Base-by-base conservation (phyloP, 2,329 filamentous ascomycete species). In the Colletotrichum eleusines region DNA sequence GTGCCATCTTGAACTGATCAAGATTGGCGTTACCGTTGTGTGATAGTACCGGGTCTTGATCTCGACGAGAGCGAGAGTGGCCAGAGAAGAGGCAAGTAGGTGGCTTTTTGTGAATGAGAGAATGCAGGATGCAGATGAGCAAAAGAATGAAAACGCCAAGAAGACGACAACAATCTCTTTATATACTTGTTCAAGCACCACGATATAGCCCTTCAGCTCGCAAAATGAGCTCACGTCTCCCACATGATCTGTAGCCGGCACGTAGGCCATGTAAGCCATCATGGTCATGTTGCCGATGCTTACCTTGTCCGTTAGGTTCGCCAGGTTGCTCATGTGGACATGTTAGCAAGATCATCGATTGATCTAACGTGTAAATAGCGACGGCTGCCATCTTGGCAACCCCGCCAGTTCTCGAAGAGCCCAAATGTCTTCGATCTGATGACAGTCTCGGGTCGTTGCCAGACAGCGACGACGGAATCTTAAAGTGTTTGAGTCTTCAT, bases 1-100 rank as follows among this genome's bases (percentile, higher is more conserved):
- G 64, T 28, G 46, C 23, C 64, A 62, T 62, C 28, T 62, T 62
- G 64, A 11, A 18, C 2, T 20, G 8, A 6, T 40, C 35, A 23
- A 40, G 16, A n/a, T 8, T 5, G 4, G 2, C 7, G 20, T 7
- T 7, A 3, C 2, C 12, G 8, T 12, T 53, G 3, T 54, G 4
- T 28, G 5, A n/a, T 51, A 11, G 2, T 18, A 18, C 23, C 23
- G 23, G 6, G 6, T 4, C 14, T 51, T 28, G 14, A 11, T 51
- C 26, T 28, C 6, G 12, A 51, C 14, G 14, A 28, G 14, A 28
- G 26, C 23, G 18, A 9, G 16, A 51, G 14, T 51, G 26, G 7
- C 18, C 9, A 51, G 48, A 51, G 3, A 28, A 14, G 26, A 51
- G 4, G 14, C 26, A 28, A 20, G 2, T 31, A 20, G 4, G 12